These are phyloP conservation scores for Trypanosoma avium DNA, from an alignment of 208 protist genomes.

Conservation along the genomic window DNA sequence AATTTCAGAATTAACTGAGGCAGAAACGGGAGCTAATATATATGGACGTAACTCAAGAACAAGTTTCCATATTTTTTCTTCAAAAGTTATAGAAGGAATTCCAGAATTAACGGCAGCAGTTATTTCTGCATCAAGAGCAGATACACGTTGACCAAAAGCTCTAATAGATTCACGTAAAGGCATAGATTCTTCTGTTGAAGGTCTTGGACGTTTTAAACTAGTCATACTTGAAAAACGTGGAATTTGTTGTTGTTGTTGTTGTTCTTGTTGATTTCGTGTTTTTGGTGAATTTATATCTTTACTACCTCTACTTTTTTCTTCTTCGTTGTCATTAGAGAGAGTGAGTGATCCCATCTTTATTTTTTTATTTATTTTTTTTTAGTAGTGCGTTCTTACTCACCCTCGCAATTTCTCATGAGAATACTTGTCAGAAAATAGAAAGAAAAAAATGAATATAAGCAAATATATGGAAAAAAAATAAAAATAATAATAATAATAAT, in stretches of 20 bases:
- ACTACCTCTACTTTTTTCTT: background rate
- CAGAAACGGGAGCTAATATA: constrained; percentile 33
- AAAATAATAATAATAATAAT: too few species aligned
- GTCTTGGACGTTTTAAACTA: constrained; percentile 19
- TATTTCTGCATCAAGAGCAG: constrained; percentile 21
- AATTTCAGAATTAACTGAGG: background rate
- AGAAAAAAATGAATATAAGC: background rate
- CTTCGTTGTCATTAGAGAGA: background rate
- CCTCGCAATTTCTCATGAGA: too few species aligned
- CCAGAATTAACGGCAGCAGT: background rate
- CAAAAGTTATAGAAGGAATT: background rate
- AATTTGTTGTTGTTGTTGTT: too few species aligned
- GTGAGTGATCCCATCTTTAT: background rate
- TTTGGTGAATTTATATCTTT: too few species aligned
- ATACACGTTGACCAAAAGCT: constrained; percentile 39
- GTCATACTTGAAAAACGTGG: too few species aligned
- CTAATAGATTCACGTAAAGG: constrained; percentile 32
- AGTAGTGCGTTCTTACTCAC: too few species aligned
- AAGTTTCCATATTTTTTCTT: constrained; percentile 45
- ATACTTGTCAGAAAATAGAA: background rate
- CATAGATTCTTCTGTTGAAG: constrained; percentile 9
- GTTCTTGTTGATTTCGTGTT: too few species aligned
- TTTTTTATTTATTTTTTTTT: constrained; percentile 8
- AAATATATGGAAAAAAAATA: background rate
- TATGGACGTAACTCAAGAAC: constrained; percentile 58